Evolutionary conservation across 2,329 filamentous ascomycete species (phyloP), one percentile per base, ranked within the genome.

Genomic region (Fusarium torulosum): DNA sequence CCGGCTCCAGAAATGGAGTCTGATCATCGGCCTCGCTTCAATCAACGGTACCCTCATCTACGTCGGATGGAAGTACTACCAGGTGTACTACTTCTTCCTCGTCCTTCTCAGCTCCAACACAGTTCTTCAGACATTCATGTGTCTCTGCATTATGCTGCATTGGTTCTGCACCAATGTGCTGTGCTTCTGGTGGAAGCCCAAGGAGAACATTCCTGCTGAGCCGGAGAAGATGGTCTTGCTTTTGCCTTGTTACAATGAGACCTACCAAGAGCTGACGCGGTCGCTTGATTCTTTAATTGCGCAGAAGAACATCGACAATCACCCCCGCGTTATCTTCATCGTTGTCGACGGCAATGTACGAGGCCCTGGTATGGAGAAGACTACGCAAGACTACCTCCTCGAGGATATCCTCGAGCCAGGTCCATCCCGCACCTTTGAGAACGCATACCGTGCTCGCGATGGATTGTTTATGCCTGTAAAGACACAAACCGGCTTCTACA

Each of bases 161-260:
- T 75, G 69, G 23, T 52, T 79, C 29, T 61, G 75, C 49, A 79
- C 76, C 10, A 72, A 69, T 11, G 50, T 75, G 0, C 53, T 78
- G 19, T 76, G 76, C 49, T 75, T 72, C 4, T 79, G 68, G 42
- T 67, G 69, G 53, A 63, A 64, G n/a, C 69, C 67, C 15, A 77
- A 78, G 51, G 77, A 78, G 15, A 66, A 74, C 6, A 42, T 74
- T 1, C 80, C 80, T 0, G 78, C 80, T 47, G 71, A 74, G 29
- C 79, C 78, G 0, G 82, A 84, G 67, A 77, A 77, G 47, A 76
- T 84, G 75, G 81, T 84, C 3, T 66, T 83, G 29, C 70, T 84
- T 31, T 74, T 84, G 6, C 82, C 82, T 2, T 85, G 83, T 72
- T 85, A 84, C 72, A 84, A 84, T 65, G 82, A 85, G 66, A 83